Percentiles rank a stretch among this genome's conserved stretches.
phyloP scores from a whole-genome alignment of 345 rosid species.

The Heritiera fomes region DNA sequence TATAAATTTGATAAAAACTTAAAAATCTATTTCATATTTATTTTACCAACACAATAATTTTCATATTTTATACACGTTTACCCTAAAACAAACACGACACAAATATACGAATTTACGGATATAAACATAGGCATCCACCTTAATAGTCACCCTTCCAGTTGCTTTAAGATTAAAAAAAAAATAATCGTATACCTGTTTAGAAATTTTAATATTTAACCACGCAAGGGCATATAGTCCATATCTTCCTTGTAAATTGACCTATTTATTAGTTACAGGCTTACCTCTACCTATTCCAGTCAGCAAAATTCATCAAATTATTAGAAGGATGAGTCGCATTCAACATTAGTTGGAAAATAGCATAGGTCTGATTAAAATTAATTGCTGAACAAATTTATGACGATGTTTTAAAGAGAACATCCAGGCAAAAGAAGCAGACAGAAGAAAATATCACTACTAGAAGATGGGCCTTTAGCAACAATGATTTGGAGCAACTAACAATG shows the following conservation, averaged over 20 bases:
- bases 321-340: not conserved
- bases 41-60: no score
- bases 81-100: no score
- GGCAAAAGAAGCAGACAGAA: not conserved
- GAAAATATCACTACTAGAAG: not conserved
- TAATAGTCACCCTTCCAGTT: constrained; percentile 90
- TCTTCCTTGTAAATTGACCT: not conserved
- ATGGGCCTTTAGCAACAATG: no score
- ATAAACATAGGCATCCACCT: constrained; percentile 67
- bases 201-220: not conserved
- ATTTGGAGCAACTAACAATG: no score
- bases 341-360: not conserved
- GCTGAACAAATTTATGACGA: not conserved
- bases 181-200: not conserved
- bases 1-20: no score
- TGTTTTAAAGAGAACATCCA: not conserved
- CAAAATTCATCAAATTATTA: not conserved
- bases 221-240: not conserved
- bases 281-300: not conserved
- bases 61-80: no score
- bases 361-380: not conserved
- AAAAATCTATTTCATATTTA: no score
- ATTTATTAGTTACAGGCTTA: not conserved
- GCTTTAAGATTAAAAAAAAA: constrained; percentile 37
- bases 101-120: no score